A percentile compares a stretch with the other conserved stretches of the same genome.
Evolutionary conservation across 768 basidiomycete genomes (phyloP).

Genomic region (Termitomyces bulborhizus): DNA sequence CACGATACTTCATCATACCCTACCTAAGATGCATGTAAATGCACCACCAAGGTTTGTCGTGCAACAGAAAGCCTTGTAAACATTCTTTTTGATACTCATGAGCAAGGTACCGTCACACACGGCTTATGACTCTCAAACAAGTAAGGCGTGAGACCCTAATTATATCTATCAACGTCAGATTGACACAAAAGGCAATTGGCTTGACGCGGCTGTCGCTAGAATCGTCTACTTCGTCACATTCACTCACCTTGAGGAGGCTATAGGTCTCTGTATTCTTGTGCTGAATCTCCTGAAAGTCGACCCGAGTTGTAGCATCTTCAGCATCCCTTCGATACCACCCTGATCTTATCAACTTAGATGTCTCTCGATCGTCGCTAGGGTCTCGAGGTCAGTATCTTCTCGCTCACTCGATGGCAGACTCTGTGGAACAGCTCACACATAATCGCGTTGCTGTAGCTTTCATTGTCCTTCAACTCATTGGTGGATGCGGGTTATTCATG

Average conservation of each 20-base stretch:
- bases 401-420: background rate
- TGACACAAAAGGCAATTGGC: background rate
- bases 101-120: background rate
- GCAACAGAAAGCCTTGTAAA: background rate
- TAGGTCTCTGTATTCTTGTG: background rate
- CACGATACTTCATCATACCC: background rate
- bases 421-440: slow-evolving; percentile 1
- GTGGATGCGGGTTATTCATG: slow-evolving; percentile 18
- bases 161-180: background rate
- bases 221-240: background rate
- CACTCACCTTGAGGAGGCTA: background rate
- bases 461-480: slow-evolving; percentile 21
- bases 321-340: background rate
- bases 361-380: background rate
- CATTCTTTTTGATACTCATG: background rate
- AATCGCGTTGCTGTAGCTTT: slow-evolving; percentile 20
- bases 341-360: background rate
- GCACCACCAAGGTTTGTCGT: background rate
- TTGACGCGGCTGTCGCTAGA: background rate
- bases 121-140: background rate
- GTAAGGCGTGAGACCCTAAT: background rate
- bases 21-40: background rate
- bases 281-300: slow-evolving; percentile 8
- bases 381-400: slow-evolving; percentile 2
- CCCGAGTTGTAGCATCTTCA: background rate